phyloP scores from a whole-genome alignment of 192 early-diverging fungal genomes.

The Coemansia sp. region DNA sequence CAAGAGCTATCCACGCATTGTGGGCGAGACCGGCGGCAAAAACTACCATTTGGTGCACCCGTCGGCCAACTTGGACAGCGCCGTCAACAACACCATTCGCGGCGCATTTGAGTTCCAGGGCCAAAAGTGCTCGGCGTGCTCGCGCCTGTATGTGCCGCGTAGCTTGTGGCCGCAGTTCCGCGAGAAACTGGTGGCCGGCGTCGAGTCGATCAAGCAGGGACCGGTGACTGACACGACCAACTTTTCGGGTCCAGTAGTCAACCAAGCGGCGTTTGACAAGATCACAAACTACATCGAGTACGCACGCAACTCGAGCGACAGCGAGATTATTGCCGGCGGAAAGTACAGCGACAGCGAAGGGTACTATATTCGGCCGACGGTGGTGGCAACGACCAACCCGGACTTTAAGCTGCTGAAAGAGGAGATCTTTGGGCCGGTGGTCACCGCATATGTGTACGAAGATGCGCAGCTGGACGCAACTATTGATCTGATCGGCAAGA shows the following conservation, averaged over 20 bases:
- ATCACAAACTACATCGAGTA: conserved; percentile 88
- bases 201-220: conserved; percentile 79
- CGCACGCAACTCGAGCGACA: conserved; percentile 68
- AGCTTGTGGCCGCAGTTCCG: conserved; percentile 77
- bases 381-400: conserved; percentile 83
- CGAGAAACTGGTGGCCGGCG: conserved; percentile 61
- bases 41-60: conserved; percentile 95
- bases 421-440: conserved; percentile 96
- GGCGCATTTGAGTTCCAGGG: conserved; percentile 96
- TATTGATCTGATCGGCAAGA: conserved; percentile 72
- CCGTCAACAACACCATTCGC: conserved; percentile 88
- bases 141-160: conserved; percentile 86
- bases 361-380: conserved; percentile 89
- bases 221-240: conserved; percentile 82
- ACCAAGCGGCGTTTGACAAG: conserved; percentile 89
- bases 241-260: conserved; percentile 90
- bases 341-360: conserved; percentile 82
- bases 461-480: conserved; percentile 74
- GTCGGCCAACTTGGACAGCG: conserved; percentile 69
- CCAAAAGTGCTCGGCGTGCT: conserved; percentile 97
- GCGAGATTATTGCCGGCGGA: conserved; percentile 89
- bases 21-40: conserved; percentile 99
- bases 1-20: conserved; percentile 92
- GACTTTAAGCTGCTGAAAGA: conserved; percentile 82
- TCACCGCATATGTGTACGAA: conserved; percentile 90